Evolutionary conservation across 768 basidiomycete species (phyloP), one percentile per base, ranked within the genome.

Genomic region (Pleurotus sapidus): DNA sequence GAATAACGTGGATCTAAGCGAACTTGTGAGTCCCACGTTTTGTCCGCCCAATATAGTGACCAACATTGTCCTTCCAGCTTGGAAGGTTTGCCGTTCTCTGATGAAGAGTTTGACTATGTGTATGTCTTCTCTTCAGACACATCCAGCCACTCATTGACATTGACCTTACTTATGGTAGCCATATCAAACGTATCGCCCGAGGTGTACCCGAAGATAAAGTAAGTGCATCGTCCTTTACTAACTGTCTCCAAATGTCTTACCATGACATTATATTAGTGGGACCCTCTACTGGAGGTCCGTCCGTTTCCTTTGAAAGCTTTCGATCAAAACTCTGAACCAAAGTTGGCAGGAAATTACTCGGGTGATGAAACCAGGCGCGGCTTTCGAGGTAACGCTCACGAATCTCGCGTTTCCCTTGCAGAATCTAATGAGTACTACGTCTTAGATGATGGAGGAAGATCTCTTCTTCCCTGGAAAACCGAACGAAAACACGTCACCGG

Each of bases 121-220:
- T 89, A 70, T 65, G 86, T 72, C 46, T 15, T 53, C 27, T 20
- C 5, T 14, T 34, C 9, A 25, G 53, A 37, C 27, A n/a, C 27
- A n/a, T 42, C 15, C 51, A 27, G 40, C 49, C 30, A 49, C 46
- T 39, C 46, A 18, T 25, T 59, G 45, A 60, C 46, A 18, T 25
- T 59, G 45, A 60, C 55, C 37, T 49, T 49, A 40, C 51, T 59
- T 56, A 30, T 54, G 54, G 30, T 61, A 89, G 87, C 43, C 87
- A 88, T 65, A 74, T 88, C 61, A 87, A 87, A 63, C 79, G 88
- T 5, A 83, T 91, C 46, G 84, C 87, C 1, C 77, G 86, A 20
- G 89, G 88, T 39, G 85, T 91, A 42, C 89, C 89, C 12, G 88
- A 91, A 64, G 79, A 90, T 67, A 87, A 85, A 74, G 87, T 88